Evolutionary conservation across 2,329 filamentous ascomycete species (phyloP).

Genomic region (Elsinoe fawcettii): DNA sequence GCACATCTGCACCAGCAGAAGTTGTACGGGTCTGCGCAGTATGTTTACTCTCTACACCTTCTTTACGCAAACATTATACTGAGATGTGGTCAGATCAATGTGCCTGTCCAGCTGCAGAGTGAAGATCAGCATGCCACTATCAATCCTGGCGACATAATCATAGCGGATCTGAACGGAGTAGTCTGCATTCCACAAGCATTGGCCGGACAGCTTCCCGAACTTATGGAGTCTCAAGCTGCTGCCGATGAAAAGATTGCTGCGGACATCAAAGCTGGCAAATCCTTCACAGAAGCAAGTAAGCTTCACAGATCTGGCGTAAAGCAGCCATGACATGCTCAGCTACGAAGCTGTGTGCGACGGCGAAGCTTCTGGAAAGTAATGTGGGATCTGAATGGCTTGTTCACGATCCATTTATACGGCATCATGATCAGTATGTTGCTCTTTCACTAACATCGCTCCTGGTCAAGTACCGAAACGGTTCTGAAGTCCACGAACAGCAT

Average conservation of each 20-base stretch:
- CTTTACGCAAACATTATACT: not conserved
- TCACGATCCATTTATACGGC: no score
- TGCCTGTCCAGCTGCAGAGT: slow-evolving; percentile 27
- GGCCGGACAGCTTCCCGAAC: slow-evolving; percentile 23
- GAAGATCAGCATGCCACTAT: slow-evolving; percentile 28
- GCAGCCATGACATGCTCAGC: not conserved
- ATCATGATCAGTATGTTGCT: no score
- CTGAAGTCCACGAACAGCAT: no score
- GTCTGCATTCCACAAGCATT: slow-evolving; percentile 28
- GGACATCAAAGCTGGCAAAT: slow-evolving; percentile 24
- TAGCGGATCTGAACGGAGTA: slow-evolving; percentile 34
- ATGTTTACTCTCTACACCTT: not conserved
- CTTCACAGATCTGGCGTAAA: slow-evolving; percentile 19
- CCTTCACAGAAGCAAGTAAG: slow-evolving; percentile 24
- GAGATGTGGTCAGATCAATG: slow-evolving; percentile 22
- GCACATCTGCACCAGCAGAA: slow-evolving; percentile 29
- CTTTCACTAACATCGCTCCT: no score
- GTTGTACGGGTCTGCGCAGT: slow-evolving; percentile 27
- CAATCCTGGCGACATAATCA: slow-evolving; percentile 32
- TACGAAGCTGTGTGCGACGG: no score
- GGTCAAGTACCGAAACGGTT: no score
- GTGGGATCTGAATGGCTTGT: no score
- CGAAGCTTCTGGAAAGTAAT: no score
- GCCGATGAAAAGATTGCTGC: slow-evolving; percentile 26
- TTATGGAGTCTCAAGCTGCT: slow-evolving; percentile 27